These are phyloP conservation scores for Stachybotrys chlorohalonatus DNA, from an alignment of 2,329 filamentous ascomycete genomes.

Conservation along the genomic window DNA sequence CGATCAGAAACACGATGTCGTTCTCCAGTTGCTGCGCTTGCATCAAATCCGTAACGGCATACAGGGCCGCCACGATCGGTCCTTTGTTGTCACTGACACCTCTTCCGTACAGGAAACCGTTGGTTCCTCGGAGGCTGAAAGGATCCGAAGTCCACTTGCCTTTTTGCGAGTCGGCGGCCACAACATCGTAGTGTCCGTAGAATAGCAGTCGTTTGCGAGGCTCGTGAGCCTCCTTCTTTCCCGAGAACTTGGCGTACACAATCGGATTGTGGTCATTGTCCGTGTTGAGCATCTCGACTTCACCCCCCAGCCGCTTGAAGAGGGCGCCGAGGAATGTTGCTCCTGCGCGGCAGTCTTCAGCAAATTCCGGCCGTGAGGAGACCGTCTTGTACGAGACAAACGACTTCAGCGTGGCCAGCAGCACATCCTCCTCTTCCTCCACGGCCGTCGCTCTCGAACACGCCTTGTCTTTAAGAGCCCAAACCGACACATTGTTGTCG, in stretches of 20 bases:
- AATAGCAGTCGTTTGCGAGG: constrained; percentile 82
- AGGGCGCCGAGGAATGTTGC: constrained; percentile 84
- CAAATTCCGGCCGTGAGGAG: constrained; percentile 76
- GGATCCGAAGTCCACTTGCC: constrained; percentile 82
- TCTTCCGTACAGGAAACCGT: constrained; percentile 89
- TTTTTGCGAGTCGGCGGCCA: constrained; percentile 75
- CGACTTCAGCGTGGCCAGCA: constrained; percentile 66
- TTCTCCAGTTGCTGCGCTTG: constrained; percentile 76
- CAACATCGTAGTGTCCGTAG: constrained; percentile 97
- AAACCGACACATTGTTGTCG: constrained; percentile 80
- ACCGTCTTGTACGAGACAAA: constrained; percentile 91
- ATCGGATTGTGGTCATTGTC: constrained; percentile 77
- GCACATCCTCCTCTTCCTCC: constrained; percentile 37
- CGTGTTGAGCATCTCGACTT: constrained; percentile 83
- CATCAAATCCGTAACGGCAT: constrained; percentile 82
- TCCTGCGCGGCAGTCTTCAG: constrained; percentile 85
- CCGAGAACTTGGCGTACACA: constrained; percentile 83
- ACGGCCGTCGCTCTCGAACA: constrained; percentile 22
- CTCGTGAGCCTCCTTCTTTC: constrained; percentile 56
- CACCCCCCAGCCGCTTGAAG: constrained; percentile 85
- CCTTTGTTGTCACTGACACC: constrained; percentile 99
- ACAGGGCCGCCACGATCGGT: constrained; percentile 86
- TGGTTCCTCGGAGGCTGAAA: constrained; percentile 79
- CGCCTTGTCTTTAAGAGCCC: constrained; percentile 55
- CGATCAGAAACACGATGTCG: constrained; percentile 88